Conservation (phyloP, 768 basidiomycete species). For the Ramaria sp. region DNA sequence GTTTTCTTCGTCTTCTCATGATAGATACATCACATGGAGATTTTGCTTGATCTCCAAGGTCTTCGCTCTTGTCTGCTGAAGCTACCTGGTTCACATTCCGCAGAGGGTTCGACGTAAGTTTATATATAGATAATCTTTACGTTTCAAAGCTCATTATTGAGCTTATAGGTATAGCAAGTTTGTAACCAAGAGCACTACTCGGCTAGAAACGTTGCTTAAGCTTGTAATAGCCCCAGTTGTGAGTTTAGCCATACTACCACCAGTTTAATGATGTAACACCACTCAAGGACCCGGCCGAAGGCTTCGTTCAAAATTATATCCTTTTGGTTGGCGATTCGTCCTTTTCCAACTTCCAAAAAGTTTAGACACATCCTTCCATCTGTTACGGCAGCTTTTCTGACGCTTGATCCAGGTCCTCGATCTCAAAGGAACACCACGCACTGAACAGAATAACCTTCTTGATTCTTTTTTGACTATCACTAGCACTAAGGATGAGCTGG, state of each 20-base stretch:
- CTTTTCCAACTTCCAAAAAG: constrained; percentile 98
- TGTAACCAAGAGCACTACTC: constrained; percentile 68
- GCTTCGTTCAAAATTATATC: constrained; percentile 93
- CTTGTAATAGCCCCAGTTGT: constrained; percentile 91
- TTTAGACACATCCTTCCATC: constrained; percentile 18
- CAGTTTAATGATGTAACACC: neutral
- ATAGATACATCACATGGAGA: constrained; percentile 18
- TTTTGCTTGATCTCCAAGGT: constrained; percentile 84
- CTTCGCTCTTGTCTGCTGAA: constrained; percentile 75
- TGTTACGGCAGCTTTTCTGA: neutral
- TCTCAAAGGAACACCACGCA: constrained; percentile 83
- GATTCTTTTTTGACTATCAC: constrained; percentile 90
- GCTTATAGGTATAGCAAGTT: constrained; percentile 64
- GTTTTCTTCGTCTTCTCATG: constrained; percentile 8
- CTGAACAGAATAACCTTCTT: constrained; percentile 78
- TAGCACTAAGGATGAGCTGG: constrained; percentile 82
- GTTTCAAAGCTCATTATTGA: constrained; percentile 9
- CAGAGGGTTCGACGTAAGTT: constrained; percentile 11
- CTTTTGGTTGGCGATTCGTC: constrained; percentile 90
- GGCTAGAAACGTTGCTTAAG: constrained; percentile 87
- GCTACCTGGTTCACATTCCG: constrained; percentile 71
- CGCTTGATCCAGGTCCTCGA: constrained; percentile 63
- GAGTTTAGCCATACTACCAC: constrained; percentile 19
- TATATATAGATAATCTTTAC: neutral
- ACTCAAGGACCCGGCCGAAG: constrained; percentile 79